phyloP scores from a whole-genome alignment of 306 rosid genomes.

The Acacia melanoxylon region DNA sequence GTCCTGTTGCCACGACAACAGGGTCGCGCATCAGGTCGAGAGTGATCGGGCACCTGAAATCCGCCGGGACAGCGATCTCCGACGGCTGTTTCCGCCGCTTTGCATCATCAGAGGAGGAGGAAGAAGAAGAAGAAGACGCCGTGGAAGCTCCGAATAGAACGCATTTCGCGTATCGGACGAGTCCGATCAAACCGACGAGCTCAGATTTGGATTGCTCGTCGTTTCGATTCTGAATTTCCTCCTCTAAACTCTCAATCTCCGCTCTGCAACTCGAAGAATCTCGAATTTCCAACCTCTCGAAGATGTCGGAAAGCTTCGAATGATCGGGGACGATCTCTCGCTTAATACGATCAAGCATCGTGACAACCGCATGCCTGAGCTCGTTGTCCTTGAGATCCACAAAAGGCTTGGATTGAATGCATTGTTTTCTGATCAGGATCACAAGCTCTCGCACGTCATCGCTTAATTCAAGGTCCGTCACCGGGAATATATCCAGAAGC shows the following conservation, averaged over 20 bases:
- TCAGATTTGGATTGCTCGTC: conserved; percentile 70
- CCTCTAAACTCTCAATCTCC: conserved; percentile 74
- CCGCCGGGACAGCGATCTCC: conserved; percentile 55
- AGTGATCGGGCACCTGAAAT: conserved; percentile 81
- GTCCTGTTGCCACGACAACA: conserved; percentile 90
- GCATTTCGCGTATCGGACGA: conserved; percentile 78
- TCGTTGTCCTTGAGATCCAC: background rate
- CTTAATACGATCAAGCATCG: conserved; percentile 60
- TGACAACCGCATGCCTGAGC: conserved; percentile 27
- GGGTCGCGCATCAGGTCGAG: conserved; percentile 85
- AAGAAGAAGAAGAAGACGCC: conserved; percentile 25
- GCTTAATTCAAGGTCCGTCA: conserved; percentile 47
- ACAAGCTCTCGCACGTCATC: conserved; percentile 74
- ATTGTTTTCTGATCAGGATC: conserved; percentile 57
- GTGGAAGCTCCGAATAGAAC: conserved; percentile 80
- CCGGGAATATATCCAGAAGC: conserved; percentile 73
- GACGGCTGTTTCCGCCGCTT: conserved; percentile 33
- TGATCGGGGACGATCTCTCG: conserved; percentile 70
- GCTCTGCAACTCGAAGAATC: conserved; percentile 68
- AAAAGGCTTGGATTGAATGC: conserved; percentile 35
- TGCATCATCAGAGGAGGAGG: background rate
- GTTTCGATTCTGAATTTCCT: conserved; percentile 62
- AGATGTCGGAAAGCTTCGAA: conserved; percentile 43
- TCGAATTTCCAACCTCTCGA: conserved; percentile 49
- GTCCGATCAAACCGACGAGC: conserved; percentile 64